phyloP scores from a whole-genome alignment of 2,329 filamentous ascomycete genomes.

The Xylaria sp. region DNA sequence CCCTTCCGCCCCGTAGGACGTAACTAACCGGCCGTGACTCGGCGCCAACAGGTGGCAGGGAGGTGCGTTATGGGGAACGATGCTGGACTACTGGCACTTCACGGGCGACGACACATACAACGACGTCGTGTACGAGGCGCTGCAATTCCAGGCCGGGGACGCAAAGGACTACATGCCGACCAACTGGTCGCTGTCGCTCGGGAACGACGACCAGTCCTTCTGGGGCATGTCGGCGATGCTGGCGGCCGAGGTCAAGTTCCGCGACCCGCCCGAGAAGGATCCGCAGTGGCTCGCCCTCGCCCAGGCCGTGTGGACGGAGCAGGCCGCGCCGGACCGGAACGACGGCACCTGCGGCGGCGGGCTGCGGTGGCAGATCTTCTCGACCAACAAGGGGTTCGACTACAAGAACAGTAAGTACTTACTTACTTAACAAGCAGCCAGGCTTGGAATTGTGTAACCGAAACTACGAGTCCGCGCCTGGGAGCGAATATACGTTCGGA shows the following conservation, averaged over 20 bases:
- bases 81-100: conserved; percentile 60
- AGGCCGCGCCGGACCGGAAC: conserved; percentile 56
- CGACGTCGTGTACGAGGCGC: conserved; percentile 45
- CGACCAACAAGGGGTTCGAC: conserved; percentile 56
- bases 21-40: background rate
- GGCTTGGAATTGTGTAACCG: no score
- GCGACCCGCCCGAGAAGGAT: conserved; percentile 50
- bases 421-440: conserved; percentile 4
- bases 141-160: conserved; percentile 50
- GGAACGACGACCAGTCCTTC: conserved; percentile 63
- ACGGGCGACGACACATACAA: conserved; percentile 57
- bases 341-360: conserved; percentile 63
- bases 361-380: conserved; percentile 68
- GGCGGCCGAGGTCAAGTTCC: conserved; percentile 64
- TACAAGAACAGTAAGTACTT: conserved; percentile 46
- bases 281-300: conserved; percentile 66
- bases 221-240: conserved; percentile 67
- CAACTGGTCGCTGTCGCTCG: conserved; percentile 44
- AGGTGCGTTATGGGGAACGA: conserved; percentile 53
- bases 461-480: no score
- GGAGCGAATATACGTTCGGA: no score
- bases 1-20: conserved; percentile 1
- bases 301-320: conserved; percentile 66
- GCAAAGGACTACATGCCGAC: conserved; percentile 49
- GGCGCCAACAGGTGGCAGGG: conserved; percentile 54